Percentiles rank a stretch among this genome's conserved stretches.
Evolutionary conservation across 495 filamentous ascomycete genomes (phyloP).

Genomic region (Neurospora intermedia): DNA sequence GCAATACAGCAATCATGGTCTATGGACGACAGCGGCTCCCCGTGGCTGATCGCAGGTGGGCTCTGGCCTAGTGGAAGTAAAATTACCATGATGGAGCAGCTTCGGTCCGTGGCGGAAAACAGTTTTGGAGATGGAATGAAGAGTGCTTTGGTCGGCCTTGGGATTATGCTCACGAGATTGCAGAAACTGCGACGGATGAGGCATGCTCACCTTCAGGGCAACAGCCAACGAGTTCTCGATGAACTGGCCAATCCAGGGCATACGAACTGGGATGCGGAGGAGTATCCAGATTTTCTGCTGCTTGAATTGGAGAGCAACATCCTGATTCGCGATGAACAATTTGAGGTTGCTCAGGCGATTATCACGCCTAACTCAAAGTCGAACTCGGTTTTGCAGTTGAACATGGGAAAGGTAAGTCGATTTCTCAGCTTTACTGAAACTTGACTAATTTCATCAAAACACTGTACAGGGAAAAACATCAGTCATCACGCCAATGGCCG

Average conservation of each 20-base stretch:
- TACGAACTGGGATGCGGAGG: conserved; percentile 37
- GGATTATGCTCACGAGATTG: conserved; percentile 28
- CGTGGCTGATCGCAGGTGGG: conserved; percentile 38
- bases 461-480: neutral
- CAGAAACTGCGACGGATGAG: conserved; percentile 30
- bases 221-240: conserved; percentile 10
- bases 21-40: conserved; percentile 20
- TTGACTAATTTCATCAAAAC: neutral
- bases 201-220: neutral
- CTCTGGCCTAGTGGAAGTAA: conserved; percentile 46
- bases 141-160: conserved; percentile 33
- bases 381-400: conserved; percentile 33
- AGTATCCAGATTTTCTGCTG: conserved; percentile 44
- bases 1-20: conserved; percentile 1
- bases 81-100: conserved; percentile 38
- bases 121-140: conserved; percentile 34
- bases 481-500: neutral
- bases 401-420: neutral
- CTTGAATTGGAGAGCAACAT: conserved; percentile 48
- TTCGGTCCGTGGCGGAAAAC: conserved; percentile 29
- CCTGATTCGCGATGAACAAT: conserved; percentile 40
- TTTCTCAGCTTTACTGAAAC: neutral
- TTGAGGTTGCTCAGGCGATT: conserved; percentile 41
- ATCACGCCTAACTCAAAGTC: conserved; percentile 31
- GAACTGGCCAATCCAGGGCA: conserved; percentile 40